Evolutionary conservation across 2,329 filamentous ascomycete species (phyloP), one percentile per base, ranked within the genome.

Genomic region (Epicoccum nigrum): DNA sequence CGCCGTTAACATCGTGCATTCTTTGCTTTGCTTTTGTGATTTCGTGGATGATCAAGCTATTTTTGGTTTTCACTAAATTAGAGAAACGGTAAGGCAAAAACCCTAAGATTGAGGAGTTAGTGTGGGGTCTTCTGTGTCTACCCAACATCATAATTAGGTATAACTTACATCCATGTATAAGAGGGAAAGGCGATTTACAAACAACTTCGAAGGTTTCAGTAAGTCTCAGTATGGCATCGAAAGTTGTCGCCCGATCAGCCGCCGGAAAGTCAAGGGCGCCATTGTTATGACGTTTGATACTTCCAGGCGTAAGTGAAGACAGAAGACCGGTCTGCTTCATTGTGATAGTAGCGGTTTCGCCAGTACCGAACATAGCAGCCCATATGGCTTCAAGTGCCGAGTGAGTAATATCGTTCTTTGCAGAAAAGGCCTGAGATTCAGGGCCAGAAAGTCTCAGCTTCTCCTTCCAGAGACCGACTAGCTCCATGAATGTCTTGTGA

Each of bases 401-500:
- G 13, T 57, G 38, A 4, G 60, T 63, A 16, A 76, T 68, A 27
- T 74, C 72, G 13, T 63, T 28, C 44, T 67, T 59, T 1, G 67
- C 70, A 0, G 38, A 28, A 30, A 73, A 75, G 0, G 71, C 70
- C 0, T 59, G 57, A 3, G 7, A 28, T 12, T 33, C 40, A 21
- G 30, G n/a, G 4, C 16, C 20, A 17, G 40, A 33, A 7, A 43
- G 40, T 8, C 40, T 33, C 28, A 33, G 33, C 30, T 76, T 77
- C 34, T 64, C 31, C 15, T 61, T 46, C 70, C 72, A 76, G n/a
- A 77, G 16, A 6, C 64, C 53, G 23, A 76, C 60, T 23, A 77
- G 49, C 17, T 66, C 61, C 25, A 51, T 39, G 7, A 67, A 60
- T 9, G 60, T 59, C 9, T 60, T 57, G 51, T 76, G 72, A 4